Base-by-base conservation (phyloP, 2,329 filamentous ascomycete genomes). In the Aspergillus floridensis region DNA sequence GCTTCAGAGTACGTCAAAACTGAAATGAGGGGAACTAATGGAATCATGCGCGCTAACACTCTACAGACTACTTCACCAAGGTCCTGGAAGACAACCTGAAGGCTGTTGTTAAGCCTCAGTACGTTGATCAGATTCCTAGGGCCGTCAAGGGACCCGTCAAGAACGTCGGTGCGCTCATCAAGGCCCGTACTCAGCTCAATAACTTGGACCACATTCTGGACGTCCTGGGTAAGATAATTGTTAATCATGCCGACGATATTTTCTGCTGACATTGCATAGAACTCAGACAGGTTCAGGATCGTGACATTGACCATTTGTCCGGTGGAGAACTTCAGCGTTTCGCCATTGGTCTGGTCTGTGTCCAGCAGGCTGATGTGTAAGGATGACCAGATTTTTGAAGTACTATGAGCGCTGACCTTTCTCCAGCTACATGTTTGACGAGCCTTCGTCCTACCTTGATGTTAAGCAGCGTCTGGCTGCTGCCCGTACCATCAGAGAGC, bases 241-340 rank as follows among this genome's bases (percentile, higher is more conserved):
- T 19, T 7, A 12, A 38, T 47, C 21, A 2, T n/a, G 6, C 4
- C 16, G 3, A 2, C 49, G 5, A 11, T 35, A 1, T 38, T n/a
- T 29, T 8, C 29, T 44, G 47, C 67, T 71, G 62, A 72, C 50
- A 46, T 5, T 44, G n/a, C 38, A 7, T 60, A 86, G 93, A 98
- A 76, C 82, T 98, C 63, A 86, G 88, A 69, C 91, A 96, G 72
- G 93, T 99, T 66, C 86, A 91, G 77, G 91, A 97, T 67, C 91
- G 96, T 79, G 93, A 98, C 65, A 90, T 99, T 68, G 87, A 85
- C 68, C 85, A 91, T 38, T 86, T 99, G 22, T 99, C 95, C 65
- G 96, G 95, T 85, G 95, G 95, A 84, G 96, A 99, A 79, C 85
- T 99, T 73, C 95, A 99, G 79, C 90, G 95, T 79, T 99, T 99